A percentile compares a stretch with the other conserved stretches of the same genome.
Evolutionary conservation across 2,329 filamentous ascomycete species (phyloP).

Genomic region (Diaporthe caulivora): DNA sequence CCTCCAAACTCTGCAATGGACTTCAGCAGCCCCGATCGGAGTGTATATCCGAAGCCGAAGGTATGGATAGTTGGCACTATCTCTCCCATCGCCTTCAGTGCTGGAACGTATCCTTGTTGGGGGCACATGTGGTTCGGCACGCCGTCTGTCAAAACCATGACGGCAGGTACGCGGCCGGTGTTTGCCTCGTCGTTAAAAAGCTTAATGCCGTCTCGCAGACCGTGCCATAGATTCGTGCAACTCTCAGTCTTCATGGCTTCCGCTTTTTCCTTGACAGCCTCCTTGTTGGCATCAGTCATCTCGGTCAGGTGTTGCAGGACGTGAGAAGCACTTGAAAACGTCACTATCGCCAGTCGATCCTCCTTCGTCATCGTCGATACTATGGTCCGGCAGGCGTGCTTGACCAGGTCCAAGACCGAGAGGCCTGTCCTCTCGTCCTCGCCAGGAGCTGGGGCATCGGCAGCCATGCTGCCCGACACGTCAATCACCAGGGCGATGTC

Average conservation of each 20-base stretch:
- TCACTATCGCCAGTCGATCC: constrained; percentile 70
- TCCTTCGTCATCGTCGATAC: constrained; percentile 63
- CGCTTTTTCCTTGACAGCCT: constrained; percentile 55
- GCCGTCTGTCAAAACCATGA: constrained; percentile 69
- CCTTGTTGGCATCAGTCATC: constrained; percentile 63
- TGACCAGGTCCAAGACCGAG: constrained; percentile 69
- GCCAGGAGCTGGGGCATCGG: constrained; percentile 59
- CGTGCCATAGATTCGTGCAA: constrained; percentile 70
- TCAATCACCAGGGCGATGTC: constrained; percentile 74
- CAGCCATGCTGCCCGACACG: constrained; percentile 68
- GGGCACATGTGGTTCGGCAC: constrained; percentile 68
- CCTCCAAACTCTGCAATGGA: constrained; percentile 69
- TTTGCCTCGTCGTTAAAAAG: constrained; percentile 55
- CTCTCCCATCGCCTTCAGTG: constrained; percentile 57
- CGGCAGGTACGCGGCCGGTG: constrained; percentile 57
- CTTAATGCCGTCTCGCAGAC: constrained; percentile 62
- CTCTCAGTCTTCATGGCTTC: constrained; percentile 52
- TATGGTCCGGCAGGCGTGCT: constrained; percentile 71
- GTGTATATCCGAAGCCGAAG: constrained; percentile 65
- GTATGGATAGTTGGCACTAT: constrained; percentile 63
- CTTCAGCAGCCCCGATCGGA: constrained; percentile 67
- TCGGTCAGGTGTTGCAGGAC: constrained; percentile 59
- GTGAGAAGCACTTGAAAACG: constrained; percentile 58
- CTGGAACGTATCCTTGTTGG: constrained; percentile 65
- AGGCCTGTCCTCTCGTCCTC: constrained; percentile 61